phyloP scores from a whole-genome alignment of 2,329 filamentous ascomycete genomes.

The Clonostachys chloroleuca region DNA sequence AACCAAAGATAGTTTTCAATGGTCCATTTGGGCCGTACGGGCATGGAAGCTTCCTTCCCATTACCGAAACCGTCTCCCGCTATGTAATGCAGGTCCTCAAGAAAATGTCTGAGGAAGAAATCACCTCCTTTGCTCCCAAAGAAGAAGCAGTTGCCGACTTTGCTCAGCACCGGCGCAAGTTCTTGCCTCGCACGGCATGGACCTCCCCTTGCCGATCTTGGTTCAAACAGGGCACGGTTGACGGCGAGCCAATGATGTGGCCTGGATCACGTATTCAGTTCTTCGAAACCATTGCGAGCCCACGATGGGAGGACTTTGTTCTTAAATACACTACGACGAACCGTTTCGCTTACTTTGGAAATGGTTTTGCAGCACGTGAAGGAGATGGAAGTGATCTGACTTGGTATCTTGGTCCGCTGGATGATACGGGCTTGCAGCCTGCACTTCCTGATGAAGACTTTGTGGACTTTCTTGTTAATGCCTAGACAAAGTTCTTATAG shows the following conservation, averaged over 20 bases:
- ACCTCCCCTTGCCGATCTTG: constrained; percentile 36
- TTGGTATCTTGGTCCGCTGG: constrained; percentile 33
- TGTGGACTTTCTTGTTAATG: constrained; percentile 11
- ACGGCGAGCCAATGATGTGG: constrained; percentile 36
- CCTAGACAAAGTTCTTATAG: constrained; percentile 1
- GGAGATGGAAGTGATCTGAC: background rate
- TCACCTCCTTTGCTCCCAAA: constrained; percentile 39
- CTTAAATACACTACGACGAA: constrained; percentile 61
- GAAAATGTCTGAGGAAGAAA: constrained; percentile 45
- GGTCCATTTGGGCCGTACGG: constrained; percentile 21
- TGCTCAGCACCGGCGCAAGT: constrained; percentile 38
- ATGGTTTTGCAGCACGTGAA: constrained; percentile 57
- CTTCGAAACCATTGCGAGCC: constrained; percentile 40
- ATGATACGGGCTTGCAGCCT: constrained; percentile 11
- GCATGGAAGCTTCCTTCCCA: constrained; percentile 45
- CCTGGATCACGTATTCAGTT: constrained; percentile 45
- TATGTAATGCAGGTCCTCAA: constrained; percentile 43
- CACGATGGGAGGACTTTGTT: constrained; percentile 48
- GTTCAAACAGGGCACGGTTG: constrained; percentile 39
- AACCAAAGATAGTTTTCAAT: background rate
- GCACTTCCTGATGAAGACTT: constrained; percentile 13
- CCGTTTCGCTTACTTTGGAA: constrained; percentile 44
- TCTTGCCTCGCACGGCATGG: constrained; percentile 52
- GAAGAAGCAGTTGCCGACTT: constrained; percentile 44
- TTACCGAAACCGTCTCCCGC: constrained; percentile 44